Conservation (phyloP, 2,329 filamentous ascomycete species). For the Mycocentrospora acerina region DNA sequence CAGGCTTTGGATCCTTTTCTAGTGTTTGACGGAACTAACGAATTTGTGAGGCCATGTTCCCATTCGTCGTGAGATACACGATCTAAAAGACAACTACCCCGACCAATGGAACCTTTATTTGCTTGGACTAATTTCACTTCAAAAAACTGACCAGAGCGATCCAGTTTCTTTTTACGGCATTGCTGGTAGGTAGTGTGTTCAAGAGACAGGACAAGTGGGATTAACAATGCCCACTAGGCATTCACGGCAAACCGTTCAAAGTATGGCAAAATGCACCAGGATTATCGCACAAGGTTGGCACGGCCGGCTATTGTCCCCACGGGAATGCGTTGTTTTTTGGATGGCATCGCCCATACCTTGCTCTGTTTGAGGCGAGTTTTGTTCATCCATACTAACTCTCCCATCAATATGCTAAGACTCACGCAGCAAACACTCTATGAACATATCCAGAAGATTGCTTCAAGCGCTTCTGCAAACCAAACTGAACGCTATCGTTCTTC, state of each 20-base stretch:
- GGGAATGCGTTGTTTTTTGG: constrained; percentile 74
- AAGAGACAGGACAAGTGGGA: neutral
- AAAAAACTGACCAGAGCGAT: constrained; percentile 63
- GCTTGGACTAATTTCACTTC: constrained; percentile 70
- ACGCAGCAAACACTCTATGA: constrained; percentile 35
- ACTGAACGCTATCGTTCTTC: constrained; percentile 23
- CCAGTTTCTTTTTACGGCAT: constrained; percentile 76
- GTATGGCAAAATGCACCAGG: constrained; percentile 35
- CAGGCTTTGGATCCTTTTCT: no score
- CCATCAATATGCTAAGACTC: constrained; percentile 1
- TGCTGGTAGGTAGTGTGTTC: constrained; percentile 57
- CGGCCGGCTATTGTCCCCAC: constrained; percentile 73
- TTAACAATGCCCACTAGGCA: constrained; percentile 19
- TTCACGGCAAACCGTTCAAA: constrained; percentile 41
- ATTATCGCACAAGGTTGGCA: constrained; percentile 33
- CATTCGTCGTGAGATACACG: constrained; percentile 66
- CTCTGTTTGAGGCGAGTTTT: constrained; percentile 57
- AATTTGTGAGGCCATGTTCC: constrained; percentile 24
- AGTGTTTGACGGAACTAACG: constrained; percentile 4
- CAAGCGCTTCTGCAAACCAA: constrained; percentile 15
- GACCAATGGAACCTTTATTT: constrained; percentile 77
- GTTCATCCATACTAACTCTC: neutral
- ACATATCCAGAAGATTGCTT: constrained; percentile 21
- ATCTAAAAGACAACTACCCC: constrained; percentile 58
- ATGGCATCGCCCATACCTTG: constrained; percentile 83